Percentiles rank a stretch among this genome's conserved stretches.
phyloP scores from a whole-genome alignment of 768 basidiomycete species.

The Phylloporus sp. region DNA sequence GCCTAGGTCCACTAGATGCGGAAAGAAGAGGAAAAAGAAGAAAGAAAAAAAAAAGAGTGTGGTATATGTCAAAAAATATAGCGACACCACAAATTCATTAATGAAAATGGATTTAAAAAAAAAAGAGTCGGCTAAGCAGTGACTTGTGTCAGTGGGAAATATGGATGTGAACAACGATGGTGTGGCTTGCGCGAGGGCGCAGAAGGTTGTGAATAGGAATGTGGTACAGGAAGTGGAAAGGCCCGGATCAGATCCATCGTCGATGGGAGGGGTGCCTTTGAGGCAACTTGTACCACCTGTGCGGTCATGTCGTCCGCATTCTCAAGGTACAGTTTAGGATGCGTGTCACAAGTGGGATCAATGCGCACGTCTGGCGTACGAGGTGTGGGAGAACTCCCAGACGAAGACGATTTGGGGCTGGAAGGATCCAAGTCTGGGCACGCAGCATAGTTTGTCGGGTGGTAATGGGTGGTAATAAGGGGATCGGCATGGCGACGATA shows the following conservation, averaged over 20 bases:
- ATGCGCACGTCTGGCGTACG: constrained; percentile 27
- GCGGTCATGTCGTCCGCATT: constrained; percentile 24
- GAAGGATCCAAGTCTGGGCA: constrained; percentile 45
- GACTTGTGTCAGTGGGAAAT: constrained; percentile 19
- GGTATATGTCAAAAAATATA: constrained; percentile 33
- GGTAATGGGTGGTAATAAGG: constrained; percentile 18
- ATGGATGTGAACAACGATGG: constrained; percentile 24
- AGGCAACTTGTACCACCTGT: constrained; percentile 19
- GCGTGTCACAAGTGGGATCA: constrained; percentile 17
- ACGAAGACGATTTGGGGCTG: constrained; percentile 36
- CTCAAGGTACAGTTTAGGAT: constrained; percentile 27
- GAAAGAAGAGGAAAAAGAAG: no score
- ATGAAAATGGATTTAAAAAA: neutral
- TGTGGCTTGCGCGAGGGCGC: constrained; percentile 24
- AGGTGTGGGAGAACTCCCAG: constrained; percentile 31
- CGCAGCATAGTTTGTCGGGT: constrained; percentile 12
- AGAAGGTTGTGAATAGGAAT: constrained; percentile 17
- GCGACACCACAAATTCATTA: constrained; percentile 26
- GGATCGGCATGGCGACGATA: constrained; percentile 26
- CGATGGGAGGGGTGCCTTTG: constrained; percentile 25
- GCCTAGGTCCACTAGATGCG: constrained; percentile 3
- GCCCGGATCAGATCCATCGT: constrained; percentile 42
- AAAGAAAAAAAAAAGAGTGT: no score
- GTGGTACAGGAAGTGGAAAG: constrained; percentile 43
- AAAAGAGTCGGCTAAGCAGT: constrained; percentile 15